Percentiles rank a stretch among this genome's conserved stretches.
These are phyloP conservation scores for Aspergillus sclerotiicarbonarius DNA, from an alignment of 495 filamentous ascomycete species.

Conservation along the genomic window DNA sequence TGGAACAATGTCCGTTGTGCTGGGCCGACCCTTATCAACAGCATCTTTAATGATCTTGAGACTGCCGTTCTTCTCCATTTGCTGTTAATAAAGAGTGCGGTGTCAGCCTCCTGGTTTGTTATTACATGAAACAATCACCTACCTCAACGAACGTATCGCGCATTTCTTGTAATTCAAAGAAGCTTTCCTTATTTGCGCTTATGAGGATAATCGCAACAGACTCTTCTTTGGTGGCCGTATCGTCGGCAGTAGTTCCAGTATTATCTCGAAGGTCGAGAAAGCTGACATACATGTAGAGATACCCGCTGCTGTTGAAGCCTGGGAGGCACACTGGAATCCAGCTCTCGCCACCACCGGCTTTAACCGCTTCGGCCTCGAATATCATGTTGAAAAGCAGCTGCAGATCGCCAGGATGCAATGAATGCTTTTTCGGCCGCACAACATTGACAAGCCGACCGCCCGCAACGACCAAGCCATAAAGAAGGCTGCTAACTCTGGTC, in stretches of 20 bases:
- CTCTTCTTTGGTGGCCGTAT: constrained; percentile 55
- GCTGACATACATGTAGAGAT: constrained; percentile 98
- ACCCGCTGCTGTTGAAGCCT: constrained; percentile 96
- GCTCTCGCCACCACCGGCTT: constrained; percentile 86
- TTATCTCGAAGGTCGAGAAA: constrained; percentile 61
- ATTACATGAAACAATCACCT: constrained; percentile 9
- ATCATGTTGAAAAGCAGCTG: constrained; percentile 99
- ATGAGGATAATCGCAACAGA: constrained; percentile 91
- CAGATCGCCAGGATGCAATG: constrained; percentile 90
- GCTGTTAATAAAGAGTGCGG: constrained; percentile 20
- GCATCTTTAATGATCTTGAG: constrained; percentile 72
- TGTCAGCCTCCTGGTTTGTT: constrained; percentile 1
- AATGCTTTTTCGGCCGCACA: constrained; percentile 89
- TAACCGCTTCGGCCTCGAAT: constrained; percentile 89
- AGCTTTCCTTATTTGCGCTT: constrained; percentile 86
- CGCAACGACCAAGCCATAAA: constrained; percentile 93
- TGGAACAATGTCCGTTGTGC: constrained; percentile 71
- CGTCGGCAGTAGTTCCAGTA: constrained; percentile 26
- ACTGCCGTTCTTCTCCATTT: constrained; percentile 72
- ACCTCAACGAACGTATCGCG: constrained; percentile 73
- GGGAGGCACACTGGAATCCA: constrained; percentile 97
- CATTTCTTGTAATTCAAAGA: constrained; percentile 86
- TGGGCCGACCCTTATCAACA: constrained; percentile 66
- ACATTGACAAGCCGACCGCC: constrained; percentile 94
- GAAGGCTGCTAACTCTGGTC: constrained; percentile 65